A percentile compares a stretch with the other conserved stretches of the same genome.
phyloP scores from a whole-genome alignment of 2,329 filamentous ascomycete species.

The Arthrobotrys iridis region DNA sequence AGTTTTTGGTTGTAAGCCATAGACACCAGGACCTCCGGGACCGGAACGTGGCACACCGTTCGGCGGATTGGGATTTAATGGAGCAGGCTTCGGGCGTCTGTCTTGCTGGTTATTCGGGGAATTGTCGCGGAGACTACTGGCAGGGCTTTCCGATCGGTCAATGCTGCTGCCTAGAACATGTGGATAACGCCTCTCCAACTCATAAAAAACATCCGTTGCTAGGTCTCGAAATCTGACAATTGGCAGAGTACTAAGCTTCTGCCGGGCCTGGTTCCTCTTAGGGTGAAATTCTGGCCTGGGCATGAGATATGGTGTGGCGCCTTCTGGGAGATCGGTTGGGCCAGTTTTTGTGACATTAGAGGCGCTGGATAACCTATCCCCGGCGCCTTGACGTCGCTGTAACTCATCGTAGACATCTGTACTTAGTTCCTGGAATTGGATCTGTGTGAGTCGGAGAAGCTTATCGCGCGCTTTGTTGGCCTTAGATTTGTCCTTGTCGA shows the following conservation, averaged over 20 bases:
- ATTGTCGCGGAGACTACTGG: slow-evolving; percentile 61
- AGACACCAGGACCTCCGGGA: slow-evolving; percentile 41
- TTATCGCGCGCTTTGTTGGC: slow-evolving; percentile 95
- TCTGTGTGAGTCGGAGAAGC: slow-evolving; percentile 83
- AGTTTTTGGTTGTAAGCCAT: slow-evolving; percentile 56
- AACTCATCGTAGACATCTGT: slow-evolving; percentile 98
- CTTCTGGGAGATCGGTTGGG: slow-evolving; percentile 64
- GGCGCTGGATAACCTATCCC: slow-evolving; percentile 60
- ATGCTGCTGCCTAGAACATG: slow-evolving; percentile 77
- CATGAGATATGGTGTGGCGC: slow-evolving; percentile 73
- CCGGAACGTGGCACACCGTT: slow-evolving; percentile 25
- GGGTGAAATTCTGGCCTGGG: slow-evolving; percentile 93
- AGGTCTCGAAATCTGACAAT: slow-evolving; percentile 88
- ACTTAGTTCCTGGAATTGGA: slow-evolving; percentile 96
- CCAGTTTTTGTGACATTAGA: slow-evolving; percentile 62
- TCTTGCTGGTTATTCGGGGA: slow-evolving; percentile 34
- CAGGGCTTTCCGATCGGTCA: slow-evolving; percentile 74
- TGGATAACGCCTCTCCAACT: slow-evolving; percentile 89
- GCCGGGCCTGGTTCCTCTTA: slow-evolving; percentile 96
- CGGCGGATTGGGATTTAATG: slow-evolving; percentile 20
- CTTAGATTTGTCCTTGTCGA: slow-evolving; percentile 57
- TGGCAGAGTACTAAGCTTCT: slow-evolving; percentile 90
- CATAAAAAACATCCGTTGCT: slow-evolving; percentile 94
- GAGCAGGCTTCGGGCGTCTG: slow-evolving; percentile 39
- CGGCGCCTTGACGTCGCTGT: slow-evolving; percentile 79